A percentile compares a stretch with the other conserved stretches of the same genome.
phyloP scores from a whole-genome alignment of 202 grass and related monocot genomes.

The Dendrocalamus latiflorus region DNA sequence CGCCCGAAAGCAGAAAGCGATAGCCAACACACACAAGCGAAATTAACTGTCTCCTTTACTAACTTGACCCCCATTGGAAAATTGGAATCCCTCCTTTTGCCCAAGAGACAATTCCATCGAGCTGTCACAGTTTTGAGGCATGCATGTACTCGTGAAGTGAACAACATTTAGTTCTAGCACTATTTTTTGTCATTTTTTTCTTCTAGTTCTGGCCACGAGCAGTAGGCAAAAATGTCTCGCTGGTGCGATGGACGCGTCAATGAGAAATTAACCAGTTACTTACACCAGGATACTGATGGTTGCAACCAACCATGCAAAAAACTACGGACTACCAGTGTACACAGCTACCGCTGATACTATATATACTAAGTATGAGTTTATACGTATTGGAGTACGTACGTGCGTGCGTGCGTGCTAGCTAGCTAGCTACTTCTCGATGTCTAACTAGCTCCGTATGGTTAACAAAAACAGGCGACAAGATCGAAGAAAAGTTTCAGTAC shows the following conservation, averaged over 20 bases:
- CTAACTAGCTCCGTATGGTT: neutral
- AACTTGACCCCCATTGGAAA: too few relatives aligned
- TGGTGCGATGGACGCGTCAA: too few relatives aligned
- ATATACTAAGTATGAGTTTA: neutral
- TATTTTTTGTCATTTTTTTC: too few relatives aligned
- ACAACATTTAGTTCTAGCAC: neutral
- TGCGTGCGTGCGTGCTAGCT: too few relatives aligned
- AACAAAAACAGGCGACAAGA: neutral
- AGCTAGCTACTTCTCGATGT: neutral
- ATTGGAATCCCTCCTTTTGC: neutral
- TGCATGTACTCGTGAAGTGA: neutral
- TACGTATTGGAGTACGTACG: neutral
- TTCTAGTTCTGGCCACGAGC: too few relatives aligned
- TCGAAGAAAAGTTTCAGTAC: neutral
- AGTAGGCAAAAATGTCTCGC: neutral
- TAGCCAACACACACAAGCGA: neutral
- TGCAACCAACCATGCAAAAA: too few relatives aligned
- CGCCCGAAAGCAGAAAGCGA: neutral
- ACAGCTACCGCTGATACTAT: neutral
- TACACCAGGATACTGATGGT: too few relatives aligned
- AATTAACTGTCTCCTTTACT: constrained; percentile 15
- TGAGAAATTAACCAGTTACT: neutral
- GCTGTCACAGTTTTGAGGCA: neutral
- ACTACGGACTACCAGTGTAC: neutral
- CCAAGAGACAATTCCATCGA: neutral